These are phyloP conservation scores for Mucor circinelloides DNA, from an alignment of 371 early-diverging fungal genomes.

Conservation along the genomic window DNA sequence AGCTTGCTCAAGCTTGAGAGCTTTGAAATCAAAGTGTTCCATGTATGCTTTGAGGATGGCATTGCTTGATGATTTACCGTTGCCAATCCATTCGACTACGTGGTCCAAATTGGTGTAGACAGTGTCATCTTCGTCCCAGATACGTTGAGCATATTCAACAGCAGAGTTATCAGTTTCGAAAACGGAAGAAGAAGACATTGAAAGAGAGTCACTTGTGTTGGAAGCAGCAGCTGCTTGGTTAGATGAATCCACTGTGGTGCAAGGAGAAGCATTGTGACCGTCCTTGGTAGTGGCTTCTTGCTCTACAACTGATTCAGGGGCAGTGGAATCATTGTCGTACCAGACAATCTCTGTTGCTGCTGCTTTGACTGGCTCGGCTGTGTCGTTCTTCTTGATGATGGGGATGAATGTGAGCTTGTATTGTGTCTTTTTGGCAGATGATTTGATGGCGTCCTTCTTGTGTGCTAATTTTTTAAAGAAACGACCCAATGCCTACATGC, in stretches of 20 bases:
- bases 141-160: slow-evolving; percentile 35
- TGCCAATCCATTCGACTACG: slow-evolving; percentile 48
- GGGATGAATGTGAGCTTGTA: slow-evolving; percentile 19
- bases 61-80: slow-evolving; percentile 51
- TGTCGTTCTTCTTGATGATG: slow-evolving; percentile 11
- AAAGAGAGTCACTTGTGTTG: slow-evolving; percentile 5
- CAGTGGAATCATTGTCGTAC: slow-evolving; percentile 5
- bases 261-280: slow-evolving; percentile 9
- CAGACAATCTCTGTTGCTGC: slow-evolving; percentile 7
- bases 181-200: slow-evolving; percentile 8
- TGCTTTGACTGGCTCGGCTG: background rate
- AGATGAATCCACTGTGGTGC: background rate
- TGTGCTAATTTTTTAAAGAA: slow-evolving; percentile 14
- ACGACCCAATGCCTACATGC: slow-evolving; percentile 9
- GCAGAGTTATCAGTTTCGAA: slow-evolving; percentile 5
- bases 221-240: background rate
- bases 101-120: slow-evolving; percentile 32
- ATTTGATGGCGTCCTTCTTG: slow-evolving; percentile 3
- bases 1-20: slow-evolving; percentile 68
- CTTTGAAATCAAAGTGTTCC: slow-evolving; percentile 71
- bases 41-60: slow-evolving; percentile 67
- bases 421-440: slow-evolving; percentile 11
- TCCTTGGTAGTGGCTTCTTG: background rate
- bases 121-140: slow-evolving; percentile 47
- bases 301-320: background rate